Evolutionary conservation across 139 green algal genomes (phyloP).

Genomic region (Auxenochlorella pyrenoidosa): DNA sequence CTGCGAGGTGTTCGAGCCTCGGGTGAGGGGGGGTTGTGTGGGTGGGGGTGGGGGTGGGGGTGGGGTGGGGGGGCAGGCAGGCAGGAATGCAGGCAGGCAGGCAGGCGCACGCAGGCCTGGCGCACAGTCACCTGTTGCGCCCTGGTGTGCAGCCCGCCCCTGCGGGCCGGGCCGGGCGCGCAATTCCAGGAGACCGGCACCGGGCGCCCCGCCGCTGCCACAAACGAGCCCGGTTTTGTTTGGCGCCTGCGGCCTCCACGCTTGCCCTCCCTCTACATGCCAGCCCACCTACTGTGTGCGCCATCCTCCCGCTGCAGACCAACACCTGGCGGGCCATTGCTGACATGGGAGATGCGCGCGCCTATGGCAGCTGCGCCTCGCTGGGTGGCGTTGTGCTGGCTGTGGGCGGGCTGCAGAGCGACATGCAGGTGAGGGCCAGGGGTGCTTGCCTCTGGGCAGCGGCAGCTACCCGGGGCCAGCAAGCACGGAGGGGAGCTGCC

Average conservation of each 20-base stretch:
- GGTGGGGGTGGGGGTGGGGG: not conserved
- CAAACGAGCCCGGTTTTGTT: too few relatives aligned
- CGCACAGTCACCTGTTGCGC: not conserved
- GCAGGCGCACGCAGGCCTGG: not conserved
- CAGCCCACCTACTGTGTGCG: too few relatives aligned
- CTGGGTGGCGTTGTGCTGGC: conserved; percentile 32
- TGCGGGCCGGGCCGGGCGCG: too few relatives aligned
- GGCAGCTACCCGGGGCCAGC: too few relatives aligned
- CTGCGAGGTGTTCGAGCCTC: conserved; percentile 38
- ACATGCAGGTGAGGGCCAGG: conserved; percentile 41
- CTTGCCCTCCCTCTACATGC: not conserved
- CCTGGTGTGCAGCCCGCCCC: not conserved
- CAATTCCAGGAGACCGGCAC: too few relatives aligned
- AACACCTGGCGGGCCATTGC: conserved; percentile 33
- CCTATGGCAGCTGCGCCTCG: conserved; percentile 37
- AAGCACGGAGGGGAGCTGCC: too few relatives aligned
- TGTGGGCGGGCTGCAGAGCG: conserved; percentile 43
- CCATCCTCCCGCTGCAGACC: conserved; percentile 9
- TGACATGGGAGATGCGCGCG: conserved; percentile 27
- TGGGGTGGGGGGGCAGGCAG: too few relatives aligned
- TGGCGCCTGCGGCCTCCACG: too few relatives aligned
- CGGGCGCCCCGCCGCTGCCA: too few relatives aligned
- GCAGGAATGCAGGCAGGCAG: not conserved
- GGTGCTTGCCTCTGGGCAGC: not conserved
- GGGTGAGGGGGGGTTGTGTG: not conserved